Evolutionary conservation across 495 filamentous ascomycete species (phyloP).

Genomic region (Oleoguttula mirabilis): DNA sequence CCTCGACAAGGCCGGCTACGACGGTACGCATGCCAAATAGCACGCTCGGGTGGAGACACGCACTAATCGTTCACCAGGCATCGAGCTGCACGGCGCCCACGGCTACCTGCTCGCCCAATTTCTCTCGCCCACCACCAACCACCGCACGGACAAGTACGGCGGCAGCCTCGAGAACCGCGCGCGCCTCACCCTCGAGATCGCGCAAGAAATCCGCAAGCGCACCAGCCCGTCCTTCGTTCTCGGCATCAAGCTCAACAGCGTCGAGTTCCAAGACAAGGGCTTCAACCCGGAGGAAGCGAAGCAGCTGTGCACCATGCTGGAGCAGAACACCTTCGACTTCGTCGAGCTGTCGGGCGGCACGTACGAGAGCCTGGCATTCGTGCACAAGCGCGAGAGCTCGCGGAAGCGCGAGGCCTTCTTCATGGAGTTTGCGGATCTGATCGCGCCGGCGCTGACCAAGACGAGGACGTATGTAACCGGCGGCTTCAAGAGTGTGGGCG

Average conservation of each 20-base stretch:
- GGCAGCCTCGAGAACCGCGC: constrained; percentile 40
- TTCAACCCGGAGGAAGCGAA: constrained; percentile 45
- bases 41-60: too few species aligned
- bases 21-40: too few species aligned
- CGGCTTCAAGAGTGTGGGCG: constrained; percentile 47
- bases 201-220: constrained; percentile 21
- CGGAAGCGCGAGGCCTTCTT: constrained; percentile 52
- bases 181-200: constrained; percentile 23
- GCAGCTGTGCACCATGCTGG: constrained; percentile 43
- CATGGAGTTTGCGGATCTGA: constrained; percentile 51
- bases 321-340: constrained; percentile 47
- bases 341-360: constrained; percentile 56
- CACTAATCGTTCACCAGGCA: too few species aligned
- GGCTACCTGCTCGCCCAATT: constrained; percentile 65
- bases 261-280: constrained; percentile 53
- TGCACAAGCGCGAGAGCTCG: constrained; percentile 42
- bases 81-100: constrained; percentile 42
- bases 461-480: constrained; percentile 51
- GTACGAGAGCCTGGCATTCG: constrained; percentile 44
- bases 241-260: constrained; percentile 55
- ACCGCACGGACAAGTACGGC: constrained; percentile 33
- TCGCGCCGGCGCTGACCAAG: constrained; percentile 41
- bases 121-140: constrained; percentile 38
- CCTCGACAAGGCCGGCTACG: constrained; percentile 44
- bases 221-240: constrained; percentile 39